These are phyloP conservation scores for Vigna angularis DNA, from an alignment of 306 rosid genomes.

Conservation along the genomic window DNA sequence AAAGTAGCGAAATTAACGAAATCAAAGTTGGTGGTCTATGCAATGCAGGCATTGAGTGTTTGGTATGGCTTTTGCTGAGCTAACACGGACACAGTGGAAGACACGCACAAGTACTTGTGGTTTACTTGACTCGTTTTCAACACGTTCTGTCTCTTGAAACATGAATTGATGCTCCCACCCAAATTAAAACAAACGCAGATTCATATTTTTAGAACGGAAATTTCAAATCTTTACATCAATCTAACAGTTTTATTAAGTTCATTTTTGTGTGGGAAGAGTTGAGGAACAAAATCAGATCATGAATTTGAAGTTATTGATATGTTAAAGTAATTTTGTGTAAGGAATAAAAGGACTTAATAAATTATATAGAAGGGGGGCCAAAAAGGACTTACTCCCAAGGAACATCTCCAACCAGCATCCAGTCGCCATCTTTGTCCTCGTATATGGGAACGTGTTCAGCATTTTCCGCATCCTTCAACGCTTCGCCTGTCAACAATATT, in stretches of 20 bases:
- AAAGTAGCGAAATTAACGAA: too few relatives aligned
- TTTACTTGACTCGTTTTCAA: conserved; percentile 4
- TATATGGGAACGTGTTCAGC: conserved; percentile 71
- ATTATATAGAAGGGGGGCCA: not conserved
- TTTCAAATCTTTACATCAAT: too few relatives aligned
- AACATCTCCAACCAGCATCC: conserved; percentile 30
- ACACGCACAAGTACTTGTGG: conserved; percentile 12
- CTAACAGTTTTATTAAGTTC: too few relatives aligned
- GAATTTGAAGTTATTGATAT: too few relatives aligned
- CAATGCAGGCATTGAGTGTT: not conserved
- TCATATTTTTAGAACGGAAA: not conserved
- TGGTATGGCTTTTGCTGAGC: conserved; percentile 24
- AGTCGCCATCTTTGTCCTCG: conserved; percentile 82
- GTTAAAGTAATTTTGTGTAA: not conserved
- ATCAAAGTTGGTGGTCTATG: conserved; percentile 3
- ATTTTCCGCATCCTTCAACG: conserved; percentile 62
- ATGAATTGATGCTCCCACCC: conserved; percentile 19
- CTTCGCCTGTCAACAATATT: conserved; percentile 55
- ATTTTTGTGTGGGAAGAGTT: too few relatives aligned
- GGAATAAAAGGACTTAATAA: not conserved
- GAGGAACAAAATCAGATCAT: too few relatives aligned
- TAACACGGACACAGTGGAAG: conserved; percentile 5
- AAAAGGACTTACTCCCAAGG: conserved; percentile 54
- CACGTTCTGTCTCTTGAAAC: conserved; percentile 22
- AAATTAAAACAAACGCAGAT: not conserved